Conservation (phyloP, 1,139 yeast genomes). For the Candida sp. region DNA sequence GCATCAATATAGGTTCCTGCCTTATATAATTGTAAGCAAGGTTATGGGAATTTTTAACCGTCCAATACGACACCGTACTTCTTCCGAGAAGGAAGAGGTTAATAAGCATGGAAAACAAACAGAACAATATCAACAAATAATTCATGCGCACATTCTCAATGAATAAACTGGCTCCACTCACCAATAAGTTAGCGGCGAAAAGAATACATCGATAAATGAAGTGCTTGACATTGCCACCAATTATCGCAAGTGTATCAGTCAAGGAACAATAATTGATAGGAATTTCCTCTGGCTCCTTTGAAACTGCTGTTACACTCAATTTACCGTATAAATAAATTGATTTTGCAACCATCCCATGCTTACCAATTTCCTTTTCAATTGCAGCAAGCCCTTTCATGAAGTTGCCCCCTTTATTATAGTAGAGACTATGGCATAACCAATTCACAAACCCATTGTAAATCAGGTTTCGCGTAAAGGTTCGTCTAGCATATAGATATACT, state of each 20-base stretch:
- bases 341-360: constrained; percentile 59
- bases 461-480: constrained; percentile 15
- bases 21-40: constrained; percentile 37
- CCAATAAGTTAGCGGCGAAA: neutral
- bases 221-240: neutral
- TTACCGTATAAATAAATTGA: constrained; percentile 71
- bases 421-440: constrained; percentile 12
- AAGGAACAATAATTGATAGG: neutral
- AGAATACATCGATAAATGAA: neutral
- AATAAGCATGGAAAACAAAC: constrained; percentile 38
- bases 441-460: constrained; percentile 17
- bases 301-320: constrained; percentile 28
- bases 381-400: constrained; percentile 20
- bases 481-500: constrained; percentile 45
- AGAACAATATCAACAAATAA: constrained; percentile 32
- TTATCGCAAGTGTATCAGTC: neutral
- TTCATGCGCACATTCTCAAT: constrained; percentile 28
- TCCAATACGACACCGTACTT: constrained; percentile 64
- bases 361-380: constrained; percentile 40
- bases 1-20: constrained; percentile 45
- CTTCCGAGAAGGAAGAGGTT: constrained; percentile 56
- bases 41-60: constrained; percentile 50
- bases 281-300: constrained; percentile 14
- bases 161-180: constrained; percentile 4
- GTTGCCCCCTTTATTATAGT: constrained; percentile 12